Conservation (phyloP, 306 rosid species). For the Sindora glabra region DNA sequence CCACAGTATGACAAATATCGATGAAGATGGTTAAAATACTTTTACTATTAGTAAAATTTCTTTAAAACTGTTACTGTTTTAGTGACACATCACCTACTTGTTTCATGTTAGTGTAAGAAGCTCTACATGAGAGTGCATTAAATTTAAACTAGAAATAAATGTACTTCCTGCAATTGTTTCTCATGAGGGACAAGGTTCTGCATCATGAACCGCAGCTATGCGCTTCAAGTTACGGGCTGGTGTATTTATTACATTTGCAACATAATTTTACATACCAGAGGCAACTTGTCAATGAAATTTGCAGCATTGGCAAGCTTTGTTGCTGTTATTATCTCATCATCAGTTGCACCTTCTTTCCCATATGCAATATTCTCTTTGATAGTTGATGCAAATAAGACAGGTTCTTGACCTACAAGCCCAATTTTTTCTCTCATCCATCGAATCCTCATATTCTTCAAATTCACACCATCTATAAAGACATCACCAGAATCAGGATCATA, state of each 20-base stretch:
- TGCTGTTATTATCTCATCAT: constrained; percentile 53
- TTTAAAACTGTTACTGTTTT: too few species aligned
- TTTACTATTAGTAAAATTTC: too few species aligned
- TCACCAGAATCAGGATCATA: constrained; percentile 86
- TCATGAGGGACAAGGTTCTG: too few species aligned
- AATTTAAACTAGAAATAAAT: too few species aligned
- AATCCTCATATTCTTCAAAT: constrained; percentile 49
- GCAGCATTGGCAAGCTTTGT: constrained; percentile 79
- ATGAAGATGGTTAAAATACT: too few species aligned
- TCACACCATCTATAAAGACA: constrained; percentile 66
- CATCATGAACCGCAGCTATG: too few species aligned
- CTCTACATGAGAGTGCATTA: too few species aligned
- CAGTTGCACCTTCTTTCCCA: constrained; percentile 77
- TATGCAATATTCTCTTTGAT: constrained; percentile 70
- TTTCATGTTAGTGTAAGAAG: too few species aligned
- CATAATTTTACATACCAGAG: constrained; percentile 27
- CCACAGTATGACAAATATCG: too few species aligned
- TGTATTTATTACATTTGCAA: background rate
- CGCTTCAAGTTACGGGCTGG: background rate
- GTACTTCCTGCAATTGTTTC: too few species aligned
- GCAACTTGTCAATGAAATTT: constrained; percentile 69
- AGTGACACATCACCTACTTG: too few species aligned
- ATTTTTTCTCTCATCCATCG: constrained; percentile 71
- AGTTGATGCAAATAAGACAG: constrained; percentile 50
- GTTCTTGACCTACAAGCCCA: constrained; percentile 91